Conservation (phyloP, 208 protist genomes). For the Leishmania amazonensis region DNA sequence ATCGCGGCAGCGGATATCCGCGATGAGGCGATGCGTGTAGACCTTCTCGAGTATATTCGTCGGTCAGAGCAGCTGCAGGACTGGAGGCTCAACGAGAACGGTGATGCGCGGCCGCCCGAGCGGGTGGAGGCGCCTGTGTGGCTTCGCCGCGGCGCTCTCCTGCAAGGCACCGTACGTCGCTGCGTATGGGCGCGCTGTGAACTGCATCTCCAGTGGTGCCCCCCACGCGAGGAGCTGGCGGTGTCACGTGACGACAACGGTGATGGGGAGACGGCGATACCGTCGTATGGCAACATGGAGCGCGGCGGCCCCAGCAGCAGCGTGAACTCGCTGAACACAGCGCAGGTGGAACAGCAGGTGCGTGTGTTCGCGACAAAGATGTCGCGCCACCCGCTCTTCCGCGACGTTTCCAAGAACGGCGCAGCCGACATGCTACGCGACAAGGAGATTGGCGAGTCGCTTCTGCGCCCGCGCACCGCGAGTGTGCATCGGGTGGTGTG, state of each 20-base stretch:
- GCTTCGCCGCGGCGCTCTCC: constrained; percentile 64
- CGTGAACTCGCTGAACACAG: constrained; percentile 68
- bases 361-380: constrained; percentile 80
- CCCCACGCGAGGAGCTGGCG: constrained; percentile 35
- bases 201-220: constrained; percentile 77
- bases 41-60: constrained; percentile 58
- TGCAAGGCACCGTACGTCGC: constrained; percentile 69
- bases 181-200: constrained; percentile 77
- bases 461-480: constrained; percentile 59
- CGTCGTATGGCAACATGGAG: constrained; percentile 41
- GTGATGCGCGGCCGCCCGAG: constrained; percentile 1
- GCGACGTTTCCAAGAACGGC: constrained; percentile 51
- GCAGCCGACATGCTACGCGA: constrained; percentile 64
- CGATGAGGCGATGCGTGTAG: constrained; percentile 54
- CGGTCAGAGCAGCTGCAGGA: constrained; percentile 34
- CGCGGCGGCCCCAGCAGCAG: constrained; percentile 52
- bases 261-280: constrained; percentile 10
- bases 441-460: constrained; percentile 81
- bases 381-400: constrained; percentile 78
- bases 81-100: constrained; percentile 10
- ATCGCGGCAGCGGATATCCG: constrained; percentile 59
- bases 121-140: constrained; percentile 37
- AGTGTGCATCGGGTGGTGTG: constrained; percentile 54
- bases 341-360: constrained; percentile 49
- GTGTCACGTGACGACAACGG: constrained; percentile 11